Evolutionary conservation across 2,329 filamentous ascomycete species (phyloP).

Genomic region (Pseudocercospora ulei): DNA sequence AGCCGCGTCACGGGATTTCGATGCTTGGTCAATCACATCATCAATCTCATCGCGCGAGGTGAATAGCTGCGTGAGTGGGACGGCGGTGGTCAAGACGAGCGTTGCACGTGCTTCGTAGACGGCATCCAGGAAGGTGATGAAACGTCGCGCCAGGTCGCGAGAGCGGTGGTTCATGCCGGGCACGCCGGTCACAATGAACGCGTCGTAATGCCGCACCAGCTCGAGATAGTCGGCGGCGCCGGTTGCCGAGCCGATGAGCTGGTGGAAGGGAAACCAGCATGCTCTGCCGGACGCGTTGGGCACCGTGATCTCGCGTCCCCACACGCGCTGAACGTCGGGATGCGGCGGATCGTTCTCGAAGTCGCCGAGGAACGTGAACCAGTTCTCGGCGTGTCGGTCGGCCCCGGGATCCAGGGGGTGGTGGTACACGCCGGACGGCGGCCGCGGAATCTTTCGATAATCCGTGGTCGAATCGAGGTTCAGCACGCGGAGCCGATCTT

Average conservation of each 20-base stretch:
- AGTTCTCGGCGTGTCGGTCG: constrained; percentile 73
- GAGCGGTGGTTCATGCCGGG: constrained; percentile 60
- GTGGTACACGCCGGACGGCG: constrained; percentile 88
- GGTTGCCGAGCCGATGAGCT: constrained; percentile 79
- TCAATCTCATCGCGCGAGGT: constrained; percentile 37
- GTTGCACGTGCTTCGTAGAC: constrained; percentile 92
- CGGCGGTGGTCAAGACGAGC: constrained; percentile 81
- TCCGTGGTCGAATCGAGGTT: constrained; percentile 93
- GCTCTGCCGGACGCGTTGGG: constrained; percentile 78
- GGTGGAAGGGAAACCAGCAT: constrained; percentile 84
- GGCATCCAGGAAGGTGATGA: constrained; percentile 96
- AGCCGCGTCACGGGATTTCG: constrained; percentile 25
- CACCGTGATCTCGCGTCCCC: constrained; percentile 83
- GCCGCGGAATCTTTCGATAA: constrained; percentile 92
- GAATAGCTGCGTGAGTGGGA: constrained; percentile 77
- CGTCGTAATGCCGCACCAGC: constrained; percentile 76
- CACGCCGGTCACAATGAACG: constrained; percentile 83
- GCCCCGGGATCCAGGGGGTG: constrained; percentile 72
- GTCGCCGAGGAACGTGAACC: constrained; percentile 91
- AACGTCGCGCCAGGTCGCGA: constrained; percentile 77
- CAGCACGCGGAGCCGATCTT: constrained; percentile 72
- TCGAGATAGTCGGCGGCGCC: constrained; percentile 94
- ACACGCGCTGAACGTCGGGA: constrained; percentile 69
- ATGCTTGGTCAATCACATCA: constrained; percentile 38
- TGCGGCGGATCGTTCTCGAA: constrained; percentile 65